Conservation (phyloP, 192 early-diverging fungal genomes). For the Globomyces pollinis-pini region DNA sequence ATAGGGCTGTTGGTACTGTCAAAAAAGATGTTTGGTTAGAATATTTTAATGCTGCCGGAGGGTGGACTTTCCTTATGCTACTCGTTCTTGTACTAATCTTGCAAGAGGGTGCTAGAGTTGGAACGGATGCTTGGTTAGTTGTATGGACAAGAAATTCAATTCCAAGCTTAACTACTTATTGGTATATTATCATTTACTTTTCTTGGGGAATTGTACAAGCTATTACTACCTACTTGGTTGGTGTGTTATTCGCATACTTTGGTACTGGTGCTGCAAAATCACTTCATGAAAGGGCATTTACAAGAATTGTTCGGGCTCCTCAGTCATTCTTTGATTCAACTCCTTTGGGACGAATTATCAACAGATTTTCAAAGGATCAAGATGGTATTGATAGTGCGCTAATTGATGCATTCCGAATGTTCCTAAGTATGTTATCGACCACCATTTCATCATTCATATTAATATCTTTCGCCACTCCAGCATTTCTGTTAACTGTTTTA, state of each 20-base stretch:
- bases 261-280: conserved; percentile 52
- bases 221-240: conserved; percentile 45
- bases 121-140: conserved; percentile 61
- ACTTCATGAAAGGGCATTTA: conserved; percentile 64
- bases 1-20: conserved; percentile 74
- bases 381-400: conserved; percentile 63
- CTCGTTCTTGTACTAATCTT: conserved; percentile 42
- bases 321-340: conserved; percentile 72
- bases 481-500: conserved; percentile 49
- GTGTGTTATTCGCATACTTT: conserved; percentile 51
- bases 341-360: conserved; percentile 66
- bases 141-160: conserved; percentile 47
- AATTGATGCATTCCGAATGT: conserved; percentile 58
- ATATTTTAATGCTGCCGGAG: conserved; percentile 63
- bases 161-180: conserved; percentile 11
- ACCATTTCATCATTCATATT: conserved; percentile 59
- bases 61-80: conserved; percentile 39
- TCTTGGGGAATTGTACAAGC: conserved; percentile 58
- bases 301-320: conserved; percentile 62
- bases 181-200: conserved; percentile 63
- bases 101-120: conserved; percentile 48
- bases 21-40: conserved; percentile 62
- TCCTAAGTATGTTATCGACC: conserved; percentile 46
- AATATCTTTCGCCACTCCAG: conserved; percentile 57
- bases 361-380: conserved; percentile 61